These are phyloP conservation scores for Ascochyta koolunga DNA, from an alignment of 2,329 filamentous ascomycete species.

Conservation along the genomic window DNA sequence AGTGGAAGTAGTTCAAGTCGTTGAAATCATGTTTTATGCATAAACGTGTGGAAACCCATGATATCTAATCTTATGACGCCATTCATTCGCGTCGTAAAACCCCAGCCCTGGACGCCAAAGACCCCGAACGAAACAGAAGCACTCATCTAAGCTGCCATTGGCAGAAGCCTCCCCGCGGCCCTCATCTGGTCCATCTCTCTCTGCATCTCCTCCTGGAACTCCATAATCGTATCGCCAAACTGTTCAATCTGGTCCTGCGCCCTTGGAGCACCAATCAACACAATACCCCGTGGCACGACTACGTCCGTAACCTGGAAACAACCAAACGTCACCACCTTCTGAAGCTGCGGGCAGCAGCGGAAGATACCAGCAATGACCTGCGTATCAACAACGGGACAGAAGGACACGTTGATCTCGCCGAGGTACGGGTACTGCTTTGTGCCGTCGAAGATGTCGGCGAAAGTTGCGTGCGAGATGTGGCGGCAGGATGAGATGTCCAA, in stretches of 20 bases:
- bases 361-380: constrained; percentile 69
- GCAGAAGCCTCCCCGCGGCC: constrained; percentile 27
- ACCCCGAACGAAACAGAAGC: not conserved
- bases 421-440: constrained; percentile 69
- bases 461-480: constrained; percentile 74
- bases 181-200: constrained; percentile 11
- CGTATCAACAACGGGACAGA: constrained; percentile 72
- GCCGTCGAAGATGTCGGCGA: constrained; percentile 74
- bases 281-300: constrained; percentile 62
- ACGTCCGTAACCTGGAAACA: constrained; percentile 66
- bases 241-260: constrained; percentile 64
- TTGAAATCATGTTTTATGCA: not conserved
- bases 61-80: not conserved
- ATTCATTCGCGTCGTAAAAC: not conserved
- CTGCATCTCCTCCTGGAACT: constrained; percentile 33
- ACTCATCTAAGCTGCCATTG: constrained; percentile 27
- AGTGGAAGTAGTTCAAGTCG: not conserved
- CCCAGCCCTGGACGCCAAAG: not conserved
- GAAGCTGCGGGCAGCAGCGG: constrained; percentile 64
- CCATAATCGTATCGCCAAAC: constrained; percentile 49
- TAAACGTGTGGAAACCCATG: not conserved
- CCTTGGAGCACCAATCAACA: constrained; percentile 65
- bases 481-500: constrained; percentile 85
- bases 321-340: constrained; percentile 66
- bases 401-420: constrained; percentile 75